Evolutionary conservation across 1,284 basidiomycete species (phyloP).

Genomic region (Boletus sp.): DNA sequence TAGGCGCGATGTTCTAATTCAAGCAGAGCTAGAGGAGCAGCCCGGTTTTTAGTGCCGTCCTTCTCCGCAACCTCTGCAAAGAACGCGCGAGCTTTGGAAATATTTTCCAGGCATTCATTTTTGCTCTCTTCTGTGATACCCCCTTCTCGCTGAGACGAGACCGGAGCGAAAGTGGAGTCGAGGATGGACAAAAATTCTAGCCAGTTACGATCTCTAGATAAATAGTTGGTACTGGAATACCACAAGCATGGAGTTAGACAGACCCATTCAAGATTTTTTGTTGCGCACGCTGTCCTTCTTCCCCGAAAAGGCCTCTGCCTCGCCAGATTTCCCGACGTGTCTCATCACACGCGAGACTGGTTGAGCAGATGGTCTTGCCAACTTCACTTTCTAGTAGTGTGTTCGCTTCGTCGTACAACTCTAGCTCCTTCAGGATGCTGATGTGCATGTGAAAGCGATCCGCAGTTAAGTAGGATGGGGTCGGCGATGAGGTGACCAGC

Average conservation of each 20-base stretch:
- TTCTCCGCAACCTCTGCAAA: constrained; percentile 53
- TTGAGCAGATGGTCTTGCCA: constrained; percentile 61
- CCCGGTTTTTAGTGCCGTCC: constrained; percentile 68
- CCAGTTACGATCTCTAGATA: constrained; percentile 76
- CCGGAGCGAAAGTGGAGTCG: constrained; percentile 55
- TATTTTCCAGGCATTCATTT: constrained; percentile 35
- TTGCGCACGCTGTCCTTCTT: constrained; percentile 59
- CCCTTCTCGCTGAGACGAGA: constrained; percentile 29
- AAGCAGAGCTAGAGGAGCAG: constrained; percentile 63
- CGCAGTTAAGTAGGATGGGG: constrained; percentile 58
- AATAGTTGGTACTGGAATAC: constrained; percentile 11
- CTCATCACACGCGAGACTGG: constrained; percentile 72
- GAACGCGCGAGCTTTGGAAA: constrained; percentile 48
- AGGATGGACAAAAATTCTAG: constrained; percentile 73
- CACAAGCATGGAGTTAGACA: constrained; percentile 1
- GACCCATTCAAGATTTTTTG: constrained; percentile 56
- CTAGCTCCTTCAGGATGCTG: constrained; percentile 64
- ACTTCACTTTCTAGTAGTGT: constrained; percentile 65
- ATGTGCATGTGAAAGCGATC: constrained; percentile 77
- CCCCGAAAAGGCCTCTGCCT: constrained; percentile 47
- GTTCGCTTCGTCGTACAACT: constrained; percentile 65
- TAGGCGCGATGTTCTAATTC: constrained; percentile 64
- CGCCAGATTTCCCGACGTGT: constrained; percentile 67
- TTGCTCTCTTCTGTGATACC: constrained; percentile 30
- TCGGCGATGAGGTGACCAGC: constrained; percentile 55